Percentiles rank a stretch among this genome's conserved stretches.
phyloP scores from a whole-genome alignment of 2,329 filamentous ascomycete species.

The Sporothrix euskadiensis region DNA sequence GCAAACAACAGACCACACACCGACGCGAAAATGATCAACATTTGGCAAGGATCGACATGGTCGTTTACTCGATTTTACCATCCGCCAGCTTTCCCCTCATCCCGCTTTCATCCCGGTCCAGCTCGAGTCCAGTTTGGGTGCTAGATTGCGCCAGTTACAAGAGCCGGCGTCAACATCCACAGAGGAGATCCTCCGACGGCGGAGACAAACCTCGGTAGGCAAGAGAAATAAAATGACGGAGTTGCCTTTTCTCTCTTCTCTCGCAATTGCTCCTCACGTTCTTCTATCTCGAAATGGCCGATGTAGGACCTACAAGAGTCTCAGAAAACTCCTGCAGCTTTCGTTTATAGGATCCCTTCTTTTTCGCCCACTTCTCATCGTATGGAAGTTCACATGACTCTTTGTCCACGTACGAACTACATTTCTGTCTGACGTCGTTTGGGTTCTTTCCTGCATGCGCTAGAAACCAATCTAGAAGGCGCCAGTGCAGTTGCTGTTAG shows the following conservation, averaged over 20 bases:
- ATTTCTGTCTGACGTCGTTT: not conserved
- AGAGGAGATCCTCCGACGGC: not conserved
- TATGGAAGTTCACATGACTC: too few species aligned
- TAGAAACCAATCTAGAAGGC: conserved; percentile 14
- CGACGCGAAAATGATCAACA: not conserved
- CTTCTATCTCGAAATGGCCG: not conserved
- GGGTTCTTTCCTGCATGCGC: not conserved
- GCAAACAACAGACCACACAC: not conserved
- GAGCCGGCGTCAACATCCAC: too few species aligned
- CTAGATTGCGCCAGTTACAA: too few species aligned
- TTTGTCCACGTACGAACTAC: not conserved
- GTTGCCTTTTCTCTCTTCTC: not conserved
- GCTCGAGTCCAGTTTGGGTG: too few species aligned
- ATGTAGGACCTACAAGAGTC: not conserved
- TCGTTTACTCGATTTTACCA: not conserved
- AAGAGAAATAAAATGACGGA: not conserved
- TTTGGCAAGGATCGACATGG: not conserved
- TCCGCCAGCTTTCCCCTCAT: not conserved
- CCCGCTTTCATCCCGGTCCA: not conserved
- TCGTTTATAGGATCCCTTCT: not conserved
- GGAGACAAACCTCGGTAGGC: not conserved
- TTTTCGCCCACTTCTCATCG: not conserved
- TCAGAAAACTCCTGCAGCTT: too few species aligned
- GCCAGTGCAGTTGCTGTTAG: not conserved
- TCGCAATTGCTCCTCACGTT: too few species aligned